Evolutionary conservation across 1,284 basidiomycete species (phyloP).

Genomic region (Fomitopsis pinicola): DNA sequence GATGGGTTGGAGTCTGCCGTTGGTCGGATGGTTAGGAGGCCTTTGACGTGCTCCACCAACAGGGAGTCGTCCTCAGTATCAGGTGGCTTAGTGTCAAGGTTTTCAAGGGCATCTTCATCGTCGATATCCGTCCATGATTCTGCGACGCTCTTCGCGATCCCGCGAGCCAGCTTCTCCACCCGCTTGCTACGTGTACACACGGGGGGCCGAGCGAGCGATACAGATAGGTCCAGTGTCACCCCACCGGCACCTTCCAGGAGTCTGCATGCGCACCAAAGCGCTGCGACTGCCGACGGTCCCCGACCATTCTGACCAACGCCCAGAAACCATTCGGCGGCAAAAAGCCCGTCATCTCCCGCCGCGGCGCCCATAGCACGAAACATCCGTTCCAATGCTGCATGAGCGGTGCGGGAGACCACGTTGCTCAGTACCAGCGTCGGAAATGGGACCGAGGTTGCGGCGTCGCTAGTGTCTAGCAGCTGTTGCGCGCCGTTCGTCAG

Average conservation of each 20-base stretch:
- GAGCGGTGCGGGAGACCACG: constrained; percentile 53
- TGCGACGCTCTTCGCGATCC: constrained; percentile 58
- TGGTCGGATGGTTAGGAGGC: constrained; percentile 35
- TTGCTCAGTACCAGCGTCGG: constrained; percentile 60
- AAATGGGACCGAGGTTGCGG: constrained; percentile 40
- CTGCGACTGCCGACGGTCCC: constrained; percentile 54
- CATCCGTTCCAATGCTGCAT: constrained; percentile 60
- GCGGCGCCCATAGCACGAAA: constrained; percentile 69
- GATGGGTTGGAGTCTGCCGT: constrained; percentile 35
- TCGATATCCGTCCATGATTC: constrained; percentile 63
- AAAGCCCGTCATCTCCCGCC: constrained; percentile 65
- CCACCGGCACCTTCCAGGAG: constrained; percentile 69
- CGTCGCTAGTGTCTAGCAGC: constrained; percentile 49
- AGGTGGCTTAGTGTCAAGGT: constrained; percentile 11
- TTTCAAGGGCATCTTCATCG: constrained; percentile 17
- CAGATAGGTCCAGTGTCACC: constrained; percentile 35
- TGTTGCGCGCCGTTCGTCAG: constrained; percentile 45
- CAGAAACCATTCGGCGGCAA: constrained; percentile 80
- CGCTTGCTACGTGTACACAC: constrained; percentile 33
- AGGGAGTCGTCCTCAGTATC: constrained; percentile 29
- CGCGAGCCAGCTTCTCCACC: constrained; percentile 62
- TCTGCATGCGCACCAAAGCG: constrained; percentile 78
- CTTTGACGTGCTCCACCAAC: constrained; percentile 52
- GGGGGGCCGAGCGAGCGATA: constrained; percentile 16
- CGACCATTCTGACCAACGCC: constrained; percentile 47